A percentile compares a stretch with the other conserved stretches of the same genome.
phyloP scores from a whole-genome alignment of 345 rosid species.

The Clausena lansium region DNA sequence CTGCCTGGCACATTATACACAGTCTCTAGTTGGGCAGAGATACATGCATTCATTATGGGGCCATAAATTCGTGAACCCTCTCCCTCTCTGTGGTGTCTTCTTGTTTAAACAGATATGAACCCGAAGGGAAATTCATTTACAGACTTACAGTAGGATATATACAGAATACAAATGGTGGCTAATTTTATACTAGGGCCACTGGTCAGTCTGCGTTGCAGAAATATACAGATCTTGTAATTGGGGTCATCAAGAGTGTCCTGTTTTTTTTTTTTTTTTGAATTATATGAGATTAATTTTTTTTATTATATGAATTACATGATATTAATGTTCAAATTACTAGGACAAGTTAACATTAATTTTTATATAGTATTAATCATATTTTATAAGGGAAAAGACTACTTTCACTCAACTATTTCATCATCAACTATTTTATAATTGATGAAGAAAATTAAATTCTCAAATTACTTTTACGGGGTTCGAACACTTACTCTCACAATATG shows the following conservation, averaged over 20 bases:
- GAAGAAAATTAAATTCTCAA: no score
- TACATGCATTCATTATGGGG: conserved; percentile 44
- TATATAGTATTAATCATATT: no score
- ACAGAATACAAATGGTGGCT: conserved; percentile 25
- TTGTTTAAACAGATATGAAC: background rate
- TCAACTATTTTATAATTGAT: no score
- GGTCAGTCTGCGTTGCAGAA: conserved; percentile 7
- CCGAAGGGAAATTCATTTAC: background rate
- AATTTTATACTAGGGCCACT: conserved; percentile 20
- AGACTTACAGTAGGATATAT: conserved; percentile 6
- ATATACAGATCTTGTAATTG: background rate
- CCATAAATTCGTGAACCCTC: conserved; percentile 13
- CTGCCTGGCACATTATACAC: conserved; percentile 36
- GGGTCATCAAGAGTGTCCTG: background rate
- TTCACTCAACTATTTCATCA: no score
- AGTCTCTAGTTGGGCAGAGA: conserved; percentile 43
- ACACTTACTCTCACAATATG: no score
- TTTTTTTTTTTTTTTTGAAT: no score
- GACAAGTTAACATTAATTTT: no score
- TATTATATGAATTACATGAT: no score
- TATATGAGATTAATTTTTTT: no score
- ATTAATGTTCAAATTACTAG: no score
- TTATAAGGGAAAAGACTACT: no score
- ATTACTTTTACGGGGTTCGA: no score
- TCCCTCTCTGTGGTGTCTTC: background rate